Percentiles rank a stretch among this genome's conserved stretches.
phyloP scores from a whole-genome alignment of 2,329 filamentous ascomycete species.

The Cadophora luteo-olivacea region DNA sequence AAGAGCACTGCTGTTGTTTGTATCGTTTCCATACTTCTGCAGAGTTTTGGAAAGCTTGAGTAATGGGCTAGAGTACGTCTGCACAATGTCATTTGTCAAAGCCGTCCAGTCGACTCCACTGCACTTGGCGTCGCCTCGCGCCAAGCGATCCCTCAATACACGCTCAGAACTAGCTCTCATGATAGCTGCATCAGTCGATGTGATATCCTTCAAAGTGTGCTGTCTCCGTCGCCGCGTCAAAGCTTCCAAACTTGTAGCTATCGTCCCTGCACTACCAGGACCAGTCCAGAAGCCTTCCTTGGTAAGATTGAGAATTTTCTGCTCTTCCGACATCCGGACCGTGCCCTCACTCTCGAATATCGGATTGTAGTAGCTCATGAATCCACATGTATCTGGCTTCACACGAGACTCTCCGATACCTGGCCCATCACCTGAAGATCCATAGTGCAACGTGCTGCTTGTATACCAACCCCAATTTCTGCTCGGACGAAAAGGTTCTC shows the following conservation, averaged over 20 bases:
- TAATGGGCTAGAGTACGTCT: slow-evolving; percentile 47
- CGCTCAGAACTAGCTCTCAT: slow-evolving; percentile 46
- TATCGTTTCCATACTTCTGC: slow-evolving; percentile 30
- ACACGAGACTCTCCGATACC: slow-evolving; percentile 52
- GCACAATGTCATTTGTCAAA: slow-evolving; percentile 51
- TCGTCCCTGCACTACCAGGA: slow-evolving; percentile 33
- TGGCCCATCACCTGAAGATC: slow-evolving; percentile 47
- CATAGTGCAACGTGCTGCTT: slow-evolving; percentile 52
- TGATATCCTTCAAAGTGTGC: slow-evolving; percentile 47
- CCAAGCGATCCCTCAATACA: slow-evolving; percentile 40
- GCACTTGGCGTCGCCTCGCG: slow-evolving; percentile 39
- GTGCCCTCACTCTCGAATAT: slow-evolving; percentile 44
- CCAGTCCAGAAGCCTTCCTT: slow-evolving; percentile 49
- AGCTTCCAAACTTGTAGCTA: slow-evolving; percentile 43
- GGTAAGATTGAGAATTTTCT: slow-evolving; percentile 50
- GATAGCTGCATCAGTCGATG: slow-evolving; percentile 43
- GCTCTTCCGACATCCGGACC: slow-evolving; percentile 46
- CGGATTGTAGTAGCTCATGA: slow-evolving; percentile 54
- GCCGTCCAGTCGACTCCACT: slow-evolving; percentile 53
- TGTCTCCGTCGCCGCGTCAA: slow-evolving; percentile 48
- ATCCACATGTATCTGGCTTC: slow-evolving; percentile 49
- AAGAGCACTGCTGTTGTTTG: slow-evolving; percentile 40
- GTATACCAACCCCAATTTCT: slow-evolving; percentile 54
- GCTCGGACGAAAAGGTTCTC: slow-evolving; percentile 50
- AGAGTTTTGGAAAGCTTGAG: slow-evolving; percentile 45